Evolutionary conservation across 2,329 filamentous ascomycete species (phyloP), one percentile per base, ranked within the genome.

Genomic region (Neonectria coccinea): DNA sequence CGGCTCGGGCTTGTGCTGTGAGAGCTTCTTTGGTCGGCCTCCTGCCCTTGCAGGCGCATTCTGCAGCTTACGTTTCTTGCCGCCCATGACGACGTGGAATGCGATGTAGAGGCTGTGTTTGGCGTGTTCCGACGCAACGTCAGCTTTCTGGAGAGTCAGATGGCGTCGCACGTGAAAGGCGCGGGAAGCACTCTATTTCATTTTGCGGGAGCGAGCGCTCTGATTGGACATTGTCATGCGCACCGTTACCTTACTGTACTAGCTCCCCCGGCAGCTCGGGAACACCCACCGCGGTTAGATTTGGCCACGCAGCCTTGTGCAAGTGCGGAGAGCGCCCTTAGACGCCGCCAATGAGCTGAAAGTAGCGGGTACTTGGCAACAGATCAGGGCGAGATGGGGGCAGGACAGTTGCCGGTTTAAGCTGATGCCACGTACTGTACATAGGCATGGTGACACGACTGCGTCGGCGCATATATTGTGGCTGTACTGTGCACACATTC

Each of bases 41-140:
- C 56, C 67, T 4, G 64, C 27, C n/a, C 47, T 64, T 11, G 58
- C 59, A 67, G 70, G 55, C 67, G 76, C 62, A 69, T 42, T 42
- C 39, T 42, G 67, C 59, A 81, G 76, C 78, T 84, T 85, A 67
- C 80, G 81, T 73, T 82, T 83, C 67, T 79, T 82, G 57, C 70
- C 48, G 10, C 48, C 76, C 79, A 81, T 82, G 45, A 56, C 47
- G 48, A 27, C 11, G 44, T 56, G 56, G 27, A 25, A 45, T 56
- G 39, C 50, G 47, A 25, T 31, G 55, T 12, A n/a, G 45, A 42
- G 52, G 44, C 20, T 48, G 20, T 53, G 20, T n/a, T 29, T 33
- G 45, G 36, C 56, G 48, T 56, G 51, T 20, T 39, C 18, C 65
- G 48, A 56, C 50, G 42, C 56, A 51, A 66, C 55, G 61, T 70